Percentiles rank a stretch among this genome's conserved stretches.
Evolutionary conservation across 345 rosid species (phyloP).

Genomic region (Hypericum perforatum): DNA sequence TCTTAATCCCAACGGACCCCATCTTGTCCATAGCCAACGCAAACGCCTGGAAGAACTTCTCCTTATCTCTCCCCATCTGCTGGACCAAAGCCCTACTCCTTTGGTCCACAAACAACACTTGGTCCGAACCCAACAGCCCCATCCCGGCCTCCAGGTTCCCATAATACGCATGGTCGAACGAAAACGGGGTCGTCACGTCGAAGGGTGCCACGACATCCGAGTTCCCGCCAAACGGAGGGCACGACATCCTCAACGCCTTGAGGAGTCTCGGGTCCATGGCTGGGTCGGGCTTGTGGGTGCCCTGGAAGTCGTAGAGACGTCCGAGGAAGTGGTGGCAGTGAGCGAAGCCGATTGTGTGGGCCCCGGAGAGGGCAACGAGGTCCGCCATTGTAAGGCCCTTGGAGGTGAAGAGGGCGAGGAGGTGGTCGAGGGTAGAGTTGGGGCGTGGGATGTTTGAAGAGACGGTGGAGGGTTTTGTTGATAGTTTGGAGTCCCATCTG

Average conservation of each 20-base stretch:
- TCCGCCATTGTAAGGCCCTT: conserved; percentile 60
- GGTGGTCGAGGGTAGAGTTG: conserved; percentile 61
- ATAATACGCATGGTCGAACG: conserved; percentile 59
- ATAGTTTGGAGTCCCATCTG: conserved; percentile 65
- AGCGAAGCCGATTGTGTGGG: conserved; percentile 80
- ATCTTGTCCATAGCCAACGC: conserved; percentile 66
- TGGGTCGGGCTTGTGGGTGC: conserved; percentile 56
- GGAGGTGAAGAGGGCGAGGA: conserved; percentile 53
- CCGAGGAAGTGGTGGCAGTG: conserved; percentile 50
- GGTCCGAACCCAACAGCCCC: conserved; percentile 63
- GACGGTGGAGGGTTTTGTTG: conserved; percentile 45
- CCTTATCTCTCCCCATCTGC: conserved; percentile 38
- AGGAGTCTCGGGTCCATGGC: conserved; percentile 46
- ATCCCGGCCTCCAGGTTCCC: conserved; percentile 39
- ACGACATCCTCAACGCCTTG: conserved; percentile 61
- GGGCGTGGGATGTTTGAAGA: conserved; percentile 41
- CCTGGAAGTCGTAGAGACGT: conserved; percentile 50
- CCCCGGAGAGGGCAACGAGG: conserved; percentile 67
- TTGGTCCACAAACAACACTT: conserved; percentile 44
- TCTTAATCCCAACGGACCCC: conserved; percentile 70
- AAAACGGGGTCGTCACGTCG: conserved; percentile 67
- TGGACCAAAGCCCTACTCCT: conserved; percentile 52
- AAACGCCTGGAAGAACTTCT: conserved; percentile 55
- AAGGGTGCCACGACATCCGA: conserved; percentile 47
- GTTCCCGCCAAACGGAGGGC: conserved; percentile 48